phyloP scores from a whole-genome alignment of 139 green algal species.

The Ettlia oleoabundans region DNA sequence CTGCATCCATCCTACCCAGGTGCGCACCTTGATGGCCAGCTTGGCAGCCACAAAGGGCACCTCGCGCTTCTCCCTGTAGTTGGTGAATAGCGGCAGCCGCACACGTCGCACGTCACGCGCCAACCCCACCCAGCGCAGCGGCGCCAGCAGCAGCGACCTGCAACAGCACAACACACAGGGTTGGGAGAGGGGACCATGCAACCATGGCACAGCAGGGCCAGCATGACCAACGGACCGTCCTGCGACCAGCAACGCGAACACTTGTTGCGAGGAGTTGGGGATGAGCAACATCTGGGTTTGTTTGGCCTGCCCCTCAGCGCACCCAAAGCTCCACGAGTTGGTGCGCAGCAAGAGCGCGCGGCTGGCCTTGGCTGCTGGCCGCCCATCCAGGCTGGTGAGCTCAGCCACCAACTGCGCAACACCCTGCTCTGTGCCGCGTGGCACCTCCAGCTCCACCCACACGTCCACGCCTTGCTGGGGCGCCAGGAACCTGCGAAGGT shows the following conservation, averaged over 20 bases:
- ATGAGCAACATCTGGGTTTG: too few species aligned
- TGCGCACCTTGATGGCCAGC: constrained; percentile 36
- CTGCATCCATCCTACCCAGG: not conserved
- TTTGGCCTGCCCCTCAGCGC: too few species aligned
- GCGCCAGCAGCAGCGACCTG: constrained; percentile 3
- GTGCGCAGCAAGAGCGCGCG: constrained; percentile 37
- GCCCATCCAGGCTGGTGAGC: constrained; percentile 42
- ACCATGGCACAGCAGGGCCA: not conserved
- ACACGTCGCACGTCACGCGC: constrained; percentile 1
- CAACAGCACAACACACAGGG: not conserved
- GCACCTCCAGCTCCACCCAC: constrained; percentile 54
- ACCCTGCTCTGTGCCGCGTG: not conserved
- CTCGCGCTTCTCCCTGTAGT: constrained; percentile 37
- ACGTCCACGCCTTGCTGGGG: constrained; percentile 48
- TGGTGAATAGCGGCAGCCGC: constrained; percentile 43
- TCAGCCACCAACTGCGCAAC: constrained; percentile 45
- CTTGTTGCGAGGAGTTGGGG: too few species aligned
- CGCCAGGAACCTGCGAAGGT: constrained; percentile 35
- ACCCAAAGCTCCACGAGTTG: constrained; percentile 2
- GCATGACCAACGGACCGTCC: too few species aligned
- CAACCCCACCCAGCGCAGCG: constrained; percentile 37
- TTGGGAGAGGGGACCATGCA: not conserved
- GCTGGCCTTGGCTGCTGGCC: constrained; percentile 24
- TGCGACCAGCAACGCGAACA: too few species aligned
- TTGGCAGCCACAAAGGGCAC: constrained; percentile 43